Base-by-base conservation (phyloP, 2,329 filamentous ascomycete genomes). In the Phaeosphaeriaceae sp. region DNA sequence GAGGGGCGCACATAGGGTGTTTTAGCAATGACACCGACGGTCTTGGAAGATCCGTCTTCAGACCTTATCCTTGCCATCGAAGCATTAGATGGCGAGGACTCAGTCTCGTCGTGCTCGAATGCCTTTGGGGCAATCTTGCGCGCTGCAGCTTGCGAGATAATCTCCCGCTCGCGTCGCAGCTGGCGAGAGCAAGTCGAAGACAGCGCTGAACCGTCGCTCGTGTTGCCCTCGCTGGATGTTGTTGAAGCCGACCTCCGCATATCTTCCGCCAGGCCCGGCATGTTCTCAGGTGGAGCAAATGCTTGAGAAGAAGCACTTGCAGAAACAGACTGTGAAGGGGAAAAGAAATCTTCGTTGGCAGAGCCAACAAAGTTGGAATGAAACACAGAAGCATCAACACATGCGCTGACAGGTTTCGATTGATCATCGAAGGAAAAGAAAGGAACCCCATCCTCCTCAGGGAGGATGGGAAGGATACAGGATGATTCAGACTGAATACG, bases 1-100 rank as follows among this genome's bases (percentile, higher is more conserved):
- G 86, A 86, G 24, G 90, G 90, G 17, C 91, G 88, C 54, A 84
- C 80, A 60, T 88, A 84, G 1, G 84, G 81, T 25, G 84, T 80
- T 69, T 86, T 87, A 58, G 81, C 70, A 64, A 82, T 76, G 44
- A 77, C 62, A 67, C 72, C 84, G 49, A 86, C 83, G 66, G 84
- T 81, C 68, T 85, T 85, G 27, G 83, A 80, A 48, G 82, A 83
- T 42, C 84, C 84, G 67, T 86, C 83, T 52, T 79, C 76, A 13
- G 82, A 83, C 57, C 76, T 78, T 61, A 85, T 82, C 58, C 80
- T 80, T 62, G 84, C 75, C 79, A 85, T 84, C 70, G 80, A 80
- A 67, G 78, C 78, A 65, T 79, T 77, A 44, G 74, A 75, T 65
- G 63, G 77, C 60, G 66, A 51, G 46, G 71, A 72, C 53, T 61